Percentiles rank a stretch among this genome's conserved stretches.
Conservation (phyloP, 2,329 filamentous ascomycete genomes). For the Trichoderma guizhouense region DNA sequence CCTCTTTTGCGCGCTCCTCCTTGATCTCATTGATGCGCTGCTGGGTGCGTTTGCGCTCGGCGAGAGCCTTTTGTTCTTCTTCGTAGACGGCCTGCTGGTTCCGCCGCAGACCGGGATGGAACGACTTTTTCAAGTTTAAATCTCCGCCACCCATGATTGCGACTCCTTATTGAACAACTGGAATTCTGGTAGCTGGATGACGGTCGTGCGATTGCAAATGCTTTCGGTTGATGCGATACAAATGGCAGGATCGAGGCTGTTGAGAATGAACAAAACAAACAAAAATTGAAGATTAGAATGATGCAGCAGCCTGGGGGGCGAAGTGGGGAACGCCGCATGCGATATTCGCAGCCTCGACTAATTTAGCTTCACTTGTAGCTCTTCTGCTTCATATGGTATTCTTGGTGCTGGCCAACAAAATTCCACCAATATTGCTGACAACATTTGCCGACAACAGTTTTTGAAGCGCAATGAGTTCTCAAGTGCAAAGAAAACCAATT, state of each 20-base stretch:
- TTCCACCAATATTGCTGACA: too few relatives aligned
- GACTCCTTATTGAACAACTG: background rate
- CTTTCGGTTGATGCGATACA: background rate
- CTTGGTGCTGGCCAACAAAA: background rate
- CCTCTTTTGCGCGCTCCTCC: slow-evolving; percentile 88
- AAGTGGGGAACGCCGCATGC: slow-evolving; percentile 9
- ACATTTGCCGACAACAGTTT: background rate
- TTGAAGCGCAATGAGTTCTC: background rate
- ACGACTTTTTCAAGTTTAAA: slow-evolving; percentile 92
- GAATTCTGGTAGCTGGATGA: too few relatives aligned
- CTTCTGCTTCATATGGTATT: background rate
- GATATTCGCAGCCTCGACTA: background rate
- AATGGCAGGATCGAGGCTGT: background rate
- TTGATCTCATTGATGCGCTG: slow-evolving; percentile 89
- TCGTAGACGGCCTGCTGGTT: slow-evolving; percentile 91
- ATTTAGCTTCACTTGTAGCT: background rate
- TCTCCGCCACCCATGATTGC: slow-evolving; percentile 85
- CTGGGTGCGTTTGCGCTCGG: slow-evolving; percentile 91
- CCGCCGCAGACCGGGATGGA: slow-evolving; percentile 85
- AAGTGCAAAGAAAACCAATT: background rate
- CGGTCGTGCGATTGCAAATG: background rate
- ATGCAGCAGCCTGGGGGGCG: background rate
- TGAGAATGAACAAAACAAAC: background rate
- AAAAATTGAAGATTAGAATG: background rate
- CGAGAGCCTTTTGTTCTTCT: slow-evolving; percentile 86